Evolutionary conservation across 2,329 filamentous ascomycete genomes (phyloP), one percentile per base, ranked within the genome.

Genomic region (Xylogone sp.): DNA sequence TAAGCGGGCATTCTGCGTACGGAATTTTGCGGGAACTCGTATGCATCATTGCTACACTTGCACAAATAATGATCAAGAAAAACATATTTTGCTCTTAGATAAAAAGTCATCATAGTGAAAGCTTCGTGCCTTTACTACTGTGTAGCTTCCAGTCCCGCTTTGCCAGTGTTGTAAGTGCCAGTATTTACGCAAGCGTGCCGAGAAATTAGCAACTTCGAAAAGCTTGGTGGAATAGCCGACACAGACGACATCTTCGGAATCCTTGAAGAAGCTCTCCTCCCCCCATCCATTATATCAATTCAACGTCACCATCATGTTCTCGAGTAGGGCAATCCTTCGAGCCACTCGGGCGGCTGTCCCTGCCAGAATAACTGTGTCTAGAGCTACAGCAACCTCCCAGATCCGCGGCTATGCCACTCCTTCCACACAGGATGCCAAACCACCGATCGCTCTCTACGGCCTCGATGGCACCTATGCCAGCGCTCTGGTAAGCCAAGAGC

Each of bases 391-490:
- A 72, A 75, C 77, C 68, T 73, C 81, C 68, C 77, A 73, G 63
- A 71, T 83, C 73, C 87, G 92, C 73, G 83, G 82, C 72, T 97
- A 90, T 75, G 90, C 90, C 68, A 75, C 81, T 56, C 74, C 82
- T 66, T 70, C 69, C 51, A 62, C 75, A 57, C 77, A 82, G 67
- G 83, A 86, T 56, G 75, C 84, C 72, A 92, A 89, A 81, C 85
- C 93, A 66, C 94, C 94, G 63, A 80, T 97, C 70, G 83, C 92
- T 66, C 83, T 99, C 69, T 99, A 90, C 76, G 94, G 94, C 65
- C 78, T 99, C 69, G 94, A 97, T 75, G 94, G 94, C 75, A 97
- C 93, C 71, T 99, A 99, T 78, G 94, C 94, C 72, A 91, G 87
- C 77, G 94, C 94, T 78, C 82, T 99, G 86, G 94, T 99, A 93